A percentile compares a stretch with the other conserved stretches of the same genome.
These are phyloP conservation scores for Stephania yunnanensis DNA, from an alignment of 164 flowering plant species.

Conservation along the genomic window DNA sequence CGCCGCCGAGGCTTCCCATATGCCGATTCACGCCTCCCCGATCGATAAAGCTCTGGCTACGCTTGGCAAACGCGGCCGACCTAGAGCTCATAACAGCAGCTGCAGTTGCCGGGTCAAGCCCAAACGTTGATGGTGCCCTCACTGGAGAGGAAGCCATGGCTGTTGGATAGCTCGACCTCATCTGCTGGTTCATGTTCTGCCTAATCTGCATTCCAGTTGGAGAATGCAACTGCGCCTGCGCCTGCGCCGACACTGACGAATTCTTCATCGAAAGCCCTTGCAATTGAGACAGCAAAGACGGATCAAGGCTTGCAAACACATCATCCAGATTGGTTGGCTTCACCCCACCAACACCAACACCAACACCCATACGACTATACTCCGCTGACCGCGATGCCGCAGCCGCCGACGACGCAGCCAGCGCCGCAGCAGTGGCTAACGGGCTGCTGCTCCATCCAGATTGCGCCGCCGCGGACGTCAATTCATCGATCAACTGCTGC, in stretches of 20 bases:
- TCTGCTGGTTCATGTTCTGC: conserved; percentile 47
- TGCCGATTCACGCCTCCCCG: conserved; percentile 36
- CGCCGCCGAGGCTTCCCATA: conserved; percentile 15
- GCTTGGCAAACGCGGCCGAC: conserved; percentile 64
- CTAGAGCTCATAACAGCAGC: conserved; percentile 69
- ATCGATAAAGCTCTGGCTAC: conserved; percentile 87
- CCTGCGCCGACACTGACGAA: conserved; percentile 19
- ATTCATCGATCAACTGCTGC: conserved; percentile 61
- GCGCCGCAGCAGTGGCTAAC: conserved; percentile 20
- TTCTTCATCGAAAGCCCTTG: conserved; percentile 38
- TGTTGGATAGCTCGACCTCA: conserved; percentile 43
- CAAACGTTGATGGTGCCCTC: conserved; percentile 40
- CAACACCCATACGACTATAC: conserved; percentile 28
- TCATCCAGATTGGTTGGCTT: conserved; percentile 67
- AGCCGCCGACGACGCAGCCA: not conserved
- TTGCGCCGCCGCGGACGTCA: conserved; percentile 52
- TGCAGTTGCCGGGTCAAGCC: conserved; percentile 44
- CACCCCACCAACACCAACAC: conserved; percentile 45
- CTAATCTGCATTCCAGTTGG: conserved; percentile 48
- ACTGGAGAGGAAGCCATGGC: conserved; percentile 46
- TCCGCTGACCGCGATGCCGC: conserved; percentile 23
- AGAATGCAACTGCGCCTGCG: conserved; percentile 40
- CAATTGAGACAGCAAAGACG: conserved; percentile 42
- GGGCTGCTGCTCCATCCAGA: conserved; percentile 28
- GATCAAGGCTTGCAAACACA: conserved; percentile 48